Conservation (phyloP, 129 eudicot genomes). For the Scalesia atractyloides region DNA sequence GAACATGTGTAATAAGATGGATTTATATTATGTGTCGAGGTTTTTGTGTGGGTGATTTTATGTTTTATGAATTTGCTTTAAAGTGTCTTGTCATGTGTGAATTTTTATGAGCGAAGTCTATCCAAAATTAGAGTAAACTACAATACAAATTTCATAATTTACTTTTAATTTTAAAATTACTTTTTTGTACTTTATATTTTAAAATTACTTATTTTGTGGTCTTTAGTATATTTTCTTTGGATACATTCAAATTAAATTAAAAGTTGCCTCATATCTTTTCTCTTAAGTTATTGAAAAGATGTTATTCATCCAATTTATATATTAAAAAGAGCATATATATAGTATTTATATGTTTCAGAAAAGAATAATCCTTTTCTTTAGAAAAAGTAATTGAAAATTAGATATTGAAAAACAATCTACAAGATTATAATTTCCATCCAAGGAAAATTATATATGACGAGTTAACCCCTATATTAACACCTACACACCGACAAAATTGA, state of each 20-base stretch:
- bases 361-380: constrained; percentile 25
- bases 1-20: too few relatives aligned
- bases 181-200: not conserved
- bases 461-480: constrained; percentile 14
- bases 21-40: too few relatives aligned
- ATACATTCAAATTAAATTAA: not conserved
- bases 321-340: constrained; percentile 24
- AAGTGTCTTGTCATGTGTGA: too few relatives aligned
- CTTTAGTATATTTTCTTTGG: not conserved
- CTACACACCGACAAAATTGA: constrained; percentile 1
- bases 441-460: not conserved
- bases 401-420: not conserved
- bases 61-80: too few relatives aligned
- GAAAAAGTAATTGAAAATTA: not conserved
- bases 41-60: too few relatives aligned
- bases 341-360: constrained; percentile 19
- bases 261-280: not conserved
- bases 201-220: not conserved
- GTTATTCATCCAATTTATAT: constrained; percentile 5
- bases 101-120: not conserved
- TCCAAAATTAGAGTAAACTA: not conserved
- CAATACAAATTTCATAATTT: not conserved
- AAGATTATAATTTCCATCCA: not conserved
- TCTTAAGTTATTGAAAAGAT: constrained; percentile 6
- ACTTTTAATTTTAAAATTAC: not conserved